Evolutionary conservation across 495 filamentous ascomycete genomes (phyloP).

Genomic region (Evernia prunastri): DNA sequence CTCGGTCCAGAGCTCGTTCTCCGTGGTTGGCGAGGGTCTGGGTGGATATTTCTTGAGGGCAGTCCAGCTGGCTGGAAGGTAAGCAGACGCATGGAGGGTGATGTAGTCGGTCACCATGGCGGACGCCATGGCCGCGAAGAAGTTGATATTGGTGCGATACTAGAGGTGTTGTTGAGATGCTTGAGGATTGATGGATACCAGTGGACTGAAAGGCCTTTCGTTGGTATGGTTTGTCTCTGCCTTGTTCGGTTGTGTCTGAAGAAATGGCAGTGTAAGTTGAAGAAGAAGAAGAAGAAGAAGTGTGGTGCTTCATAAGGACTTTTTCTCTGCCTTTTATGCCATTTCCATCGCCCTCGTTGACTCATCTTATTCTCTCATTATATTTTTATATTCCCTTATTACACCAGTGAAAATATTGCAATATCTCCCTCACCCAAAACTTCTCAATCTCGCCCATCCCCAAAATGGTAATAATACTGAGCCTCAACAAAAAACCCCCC

Average conservation of each 20-base stretch:
- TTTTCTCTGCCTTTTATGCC: not conserved
- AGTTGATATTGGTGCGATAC: not conserved
- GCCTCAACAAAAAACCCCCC: too few relatives aligned
- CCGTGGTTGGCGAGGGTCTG: not conserved
- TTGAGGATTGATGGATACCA: not conserved
- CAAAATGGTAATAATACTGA: too few relatives aligned
- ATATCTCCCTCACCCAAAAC: too few relatives aligned
- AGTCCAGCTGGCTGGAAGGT: not conserved
- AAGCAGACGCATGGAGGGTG: not conserved
- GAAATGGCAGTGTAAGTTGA: too few relatives aligned
- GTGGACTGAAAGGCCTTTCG: not conserved
- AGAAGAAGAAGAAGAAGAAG: too few relatives aligned
- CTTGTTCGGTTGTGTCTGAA: not conserved
- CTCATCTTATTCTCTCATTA: not conserved
- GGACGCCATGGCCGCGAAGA: too few relatives aligned
- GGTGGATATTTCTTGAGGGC: not conserved
- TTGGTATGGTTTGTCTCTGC: not conserved
- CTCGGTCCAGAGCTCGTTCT: not conserved
- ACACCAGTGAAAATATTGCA: too few relatives aligned
- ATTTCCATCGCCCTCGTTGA: not conserved
- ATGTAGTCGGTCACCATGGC: not conserved
- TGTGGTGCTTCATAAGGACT: not conserved
- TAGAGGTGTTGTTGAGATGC: not conserved
- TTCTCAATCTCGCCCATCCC: too few relatives aligned
- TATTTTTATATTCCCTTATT: not conserved